Conservation (phyloP, 2,329 filamentous ascomycete genomes). For the Byssothecium circinans region DNA sequence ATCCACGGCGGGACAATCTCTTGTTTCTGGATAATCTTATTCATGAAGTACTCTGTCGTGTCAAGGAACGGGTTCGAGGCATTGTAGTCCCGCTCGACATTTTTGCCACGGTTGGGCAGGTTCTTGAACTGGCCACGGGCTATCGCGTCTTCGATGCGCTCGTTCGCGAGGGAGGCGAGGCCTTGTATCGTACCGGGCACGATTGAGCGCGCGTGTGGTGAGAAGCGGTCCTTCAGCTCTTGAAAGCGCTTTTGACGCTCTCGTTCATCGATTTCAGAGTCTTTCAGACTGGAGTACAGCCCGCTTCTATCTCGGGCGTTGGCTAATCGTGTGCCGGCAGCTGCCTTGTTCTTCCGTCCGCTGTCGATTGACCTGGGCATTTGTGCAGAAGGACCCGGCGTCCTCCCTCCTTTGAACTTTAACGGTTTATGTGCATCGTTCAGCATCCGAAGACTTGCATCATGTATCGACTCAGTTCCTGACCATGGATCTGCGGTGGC, state of each 20-base stretch:
- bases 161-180: conserved; percentile 80
- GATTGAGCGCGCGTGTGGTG: conserved; percentile 69
- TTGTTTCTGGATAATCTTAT: conserved; percentile 96
- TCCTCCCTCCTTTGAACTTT: conserved; percentile 20
- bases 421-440: conserved; percentile 62
- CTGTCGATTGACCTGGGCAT: conserved; percentile 36
- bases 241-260: conserved; percentile 72
- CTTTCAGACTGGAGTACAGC: conserved; percentile 57
- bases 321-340: conserved; percentile 51
- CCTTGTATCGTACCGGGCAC: conserved; percentile 79
- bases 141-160: conserved; percentile 92
- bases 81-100: conserved; percentile 77
- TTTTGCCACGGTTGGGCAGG: conserved; percentile 69
- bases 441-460: conserved; percentile 79
- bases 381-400: conserved; percentile 22
- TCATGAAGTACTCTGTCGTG: conserved; percentile 97
- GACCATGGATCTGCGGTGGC: conserved; percentile 74
- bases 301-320: conserved; percentile 62
- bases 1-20: conserved; percentile 98
- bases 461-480: conserved; percentile 72
- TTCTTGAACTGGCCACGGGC: conserved; percentile 86
- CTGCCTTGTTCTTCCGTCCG: conserved; percentile 43
- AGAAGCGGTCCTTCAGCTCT: conserved; percentile 80
- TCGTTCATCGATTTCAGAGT: conserved; percentile 63
- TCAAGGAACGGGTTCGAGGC: conserved; percentile 88